These are phyloP conservation scores for Nakaseomyces glabratus DNA, from an alignment of 1,139 yeast species.

Conservation along the genomic window DNA sequence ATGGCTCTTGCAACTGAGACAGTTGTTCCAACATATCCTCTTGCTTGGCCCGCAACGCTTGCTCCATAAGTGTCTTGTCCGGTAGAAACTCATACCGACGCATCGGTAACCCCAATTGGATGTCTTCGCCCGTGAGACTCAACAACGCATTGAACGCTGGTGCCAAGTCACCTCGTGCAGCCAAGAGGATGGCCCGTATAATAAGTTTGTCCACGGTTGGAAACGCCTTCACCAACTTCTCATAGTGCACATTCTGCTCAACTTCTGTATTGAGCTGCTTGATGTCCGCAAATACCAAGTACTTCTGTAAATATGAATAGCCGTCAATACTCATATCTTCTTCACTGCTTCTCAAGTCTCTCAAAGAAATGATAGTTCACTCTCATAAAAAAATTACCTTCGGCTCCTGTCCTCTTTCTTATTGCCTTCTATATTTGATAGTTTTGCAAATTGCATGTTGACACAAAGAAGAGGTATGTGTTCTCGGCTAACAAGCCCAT, in stretches of 20 bases:
- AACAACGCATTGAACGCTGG: slow-evolving; percentile 70
- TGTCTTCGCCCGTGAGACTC: slow-evolving; percentile 5
- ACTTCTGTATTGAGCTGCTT: slow-evolving; percentile 3
- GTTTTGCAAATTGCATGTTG: too few species aligned
- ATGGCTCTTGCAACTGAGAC: too few species aligned
- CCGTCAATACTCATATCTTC: too few species aligned
- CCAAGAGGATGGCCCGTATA: slow-evolving; percentile 66
- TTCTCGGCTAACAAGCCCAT: too few species aligned
- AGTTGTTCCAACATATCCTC: neutral
- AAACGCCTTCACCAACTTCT: slow-evolving; percentile 54
- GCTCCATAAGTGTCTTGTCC: slow-evolving; percentile 4
- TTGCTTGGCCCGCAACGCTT: neutral
- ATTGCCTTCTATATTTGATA: too few species aligned
- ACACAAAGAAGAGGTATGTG: too few species aligned
- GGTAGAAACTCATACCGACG: slow-evolving; percentile 5
- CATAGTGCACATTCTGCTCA: neutral
- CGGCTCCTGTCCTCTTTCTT: too few species aligned
- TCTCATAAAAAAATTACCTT: too few species aligned
- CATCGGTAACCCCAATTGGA: slow-evolving; percentile 5
- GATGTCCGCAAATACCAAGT: slow-evolving; percentile 5
- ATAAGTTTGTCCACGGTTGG: slow-evolving; percentile 58
- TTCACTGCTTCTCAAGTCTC: too few species aligned
- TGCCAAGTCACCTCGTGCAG: slow-evolving; percentile 64
- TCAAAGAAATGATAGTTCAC: too few species aligned
- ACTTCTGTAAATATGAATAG: slow-evolving; percentile 2